Evolutionary conservation across 2,329 filamentous ascomycete genomes (phyloP).

Genomic region (Podosphaera fusca): DNA sequence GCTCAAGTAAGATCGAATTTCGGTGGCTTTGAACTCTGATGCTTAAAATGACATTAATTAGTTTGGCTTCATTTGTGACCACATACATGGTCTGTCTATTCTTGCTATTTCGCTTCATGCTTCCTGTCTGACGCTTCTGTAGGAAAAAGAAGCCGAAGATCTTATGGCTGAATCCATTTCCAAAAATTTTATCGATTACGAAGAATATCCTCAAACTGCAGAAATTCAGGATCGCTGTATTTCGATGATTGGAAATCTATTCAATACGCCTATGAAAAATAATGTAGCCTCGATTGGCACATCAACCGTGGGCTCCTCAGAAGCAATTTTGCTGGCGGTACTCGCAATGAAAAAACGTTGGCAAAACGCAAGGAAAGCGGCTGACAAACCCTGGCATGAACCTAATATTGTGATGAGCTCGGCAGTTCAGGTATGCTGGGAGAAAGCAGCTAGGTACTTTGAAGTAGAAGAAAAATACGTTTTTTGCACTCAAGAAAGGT

Average conservation of each 20-base stretch:
- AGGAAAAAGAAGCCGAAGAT: constrained; percentile 88
- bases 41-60: constrained; percentile 6
- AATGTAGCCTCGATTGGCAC: constrained; percentile 55
- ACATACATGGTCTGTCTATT: constrained; percentile 59
- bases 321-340: constrained; percentile 64
- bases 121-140: neutral
- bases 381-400: constrained; percentile 54
- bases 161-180: constrained; percentile 82
- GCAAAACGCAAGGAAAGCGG: constrained; percentile 66
- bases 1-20: constrained; percentile 36
- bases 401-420: constrained; percentile 94
- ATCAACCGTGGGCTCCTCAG: constrained; percentile 70
- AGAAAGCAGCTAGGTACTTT: constrained; percentile 75
- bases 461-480: constrained; percentile 77
- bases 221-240: constrained; percentile 85
- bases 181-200: constrained; percentile 90
- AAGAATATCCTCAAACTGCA: constrained; percentile 60
- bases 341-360: constrained; percentile 91
- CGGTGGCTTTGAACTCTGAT: neutral
- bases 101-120: neutral
- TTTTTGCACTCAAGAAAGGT: constrained; percentile 36
- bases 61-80: constrained; percentile 62
- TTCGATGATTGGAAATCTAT: constrained; percentile 73
- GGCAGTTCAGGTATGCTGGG: constrained; percentile 93
- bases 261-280: constrained; percentile 46